Conservation (phyloP, 2,329 filamentous ascomycete genomes). For the Rasamsonia emersonii region DNA sequence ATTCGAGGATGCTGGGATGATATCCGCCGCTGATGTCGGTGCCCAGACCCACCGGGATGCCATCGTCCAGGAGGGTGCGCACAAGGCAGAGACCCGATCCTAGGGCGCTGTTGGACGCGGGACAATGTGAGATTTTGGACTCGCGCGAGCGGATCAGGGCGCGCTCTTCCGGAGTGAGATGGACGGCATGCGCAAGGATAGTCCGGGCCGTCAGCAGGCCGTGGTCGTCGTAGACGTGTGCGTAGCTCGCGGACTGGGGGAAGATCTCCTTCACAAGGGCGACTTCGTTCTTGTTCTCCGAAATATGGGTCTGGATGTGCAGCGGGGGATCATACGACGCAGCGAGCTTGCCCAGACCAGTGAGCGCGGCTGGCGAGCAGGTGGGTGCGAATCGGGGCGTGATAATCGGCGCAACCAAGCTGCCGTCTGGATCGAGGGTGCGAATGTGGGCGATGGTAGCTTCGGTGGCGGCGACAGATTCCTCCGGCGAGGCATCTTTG, state of each 20-base stretch:
- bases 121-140: conserved; percentile 74
- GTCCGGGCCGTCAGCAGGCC: conserved; percentile 64
- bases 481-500: conserved; percentile 58
- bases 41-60: conserved; percentile 73
- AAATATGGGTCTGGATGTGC: conserved; percentile 75
- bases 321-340: conserved; percentile 51
- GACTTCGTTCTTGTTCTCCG: conserved; percentile 70
- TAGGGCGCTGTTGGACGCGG: conserved; percentile 74
- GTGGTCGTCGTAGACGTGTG: conserved; percentile 67
- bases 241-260: conserved; percentile 56
- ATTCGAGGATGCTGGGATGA: conserved; percentile 69
- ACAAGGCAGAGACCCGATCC: conserved; percentile 72
- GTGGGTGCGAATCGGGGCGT: conserved; percentile 59
- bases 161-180: conserved; percentile 61
- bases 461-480: conserved; percentile 48
- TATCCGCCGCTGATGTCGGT: conserved; percentile 91
- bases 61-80: conserved; percentile 62
- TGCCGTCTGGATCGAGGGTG: conserved; percentile 53
- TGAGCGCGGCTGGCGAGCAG: conserved; percentile 49
- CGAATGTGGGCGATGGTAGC: conserved; percentile 58
- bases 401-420: conserved; percentile 66
- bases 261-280: conserved; percentile 63
- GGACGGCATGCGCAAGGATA: conserved; percentile 77
- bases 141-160: conserved; percentile 52
- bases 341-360: conserved; percentile 56